phyloP scores from a whole-genome alignment of 2,329 filamentous ascomycete genomes.

The Raffaelea arxii region DNA sequence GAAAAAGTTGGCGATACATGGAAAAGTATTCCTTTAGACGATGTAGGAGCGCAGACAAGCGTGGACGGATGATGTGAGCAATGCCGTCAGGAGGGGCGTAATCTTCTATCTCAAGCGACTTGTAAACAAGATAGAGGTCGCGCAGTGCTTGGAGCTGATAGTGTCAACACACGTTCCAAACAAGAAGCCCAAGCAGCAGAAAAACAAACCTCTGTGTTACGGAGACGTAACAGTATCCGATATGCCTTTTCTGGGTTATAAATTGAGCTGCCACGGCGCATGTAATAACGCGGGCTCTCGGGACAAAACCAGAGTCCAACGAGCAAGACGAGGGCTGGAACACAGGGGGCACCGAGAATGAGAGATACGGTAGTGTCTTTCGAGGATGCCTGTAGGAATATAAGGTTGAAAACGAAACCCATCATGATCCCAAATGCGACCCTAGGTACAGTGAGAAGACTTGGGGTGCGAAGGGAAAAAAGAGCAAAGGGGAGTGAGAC shows the following conservation, averaged over 20 bases:
- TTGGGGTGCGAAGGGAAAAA: background rate
- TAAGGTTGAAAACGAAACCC: conserved; percentile 25
- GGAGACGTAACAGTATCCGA: conserved; percentile 21
- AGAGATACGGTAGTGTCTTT: conserved; percentile 16
- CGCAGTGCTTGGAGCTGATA: conserved; percentile 31
- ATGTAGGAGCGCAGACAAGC: conserved; percentile 15
- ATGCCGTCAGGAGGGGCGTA: background rate
- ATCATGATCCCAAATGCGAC: conserved; percentile 28
- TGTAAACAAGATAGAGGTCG: conserved; percentile 30
- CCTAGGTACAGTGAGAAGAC: conserved; percentile 8
- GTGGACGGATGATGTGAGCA: background rate
- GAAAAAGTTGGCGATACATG: conserved; percentile 4
- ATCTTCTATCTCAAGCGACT: conserved; percentile 12
- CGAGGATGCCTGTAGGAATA: conserved; percentile 15
- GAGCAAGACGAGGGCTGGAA: conserved; percentile 24
- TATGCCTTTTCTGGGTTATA: conserved; percentile 25
- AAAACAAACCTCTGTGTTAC: conserved; percentile 30
- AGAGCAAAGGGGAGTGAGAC: background rate
- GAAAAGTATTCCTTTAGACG: conserved; percentile 3
- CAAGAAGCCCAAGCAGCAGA: no score
- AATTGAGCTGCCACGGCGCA: conserved; percentile 23
- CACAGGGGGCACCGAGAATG: conserved; percentile 25
- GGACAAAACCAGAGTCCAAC: conserved; percentile 26
- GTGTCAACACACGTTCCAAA: no score
- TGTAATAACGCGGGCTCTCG: conserved; percentile 29